Evolutionary conservation across 164 flowering plant genomes (phyloP).

Genomic region (Annona cherimola): DNA sequence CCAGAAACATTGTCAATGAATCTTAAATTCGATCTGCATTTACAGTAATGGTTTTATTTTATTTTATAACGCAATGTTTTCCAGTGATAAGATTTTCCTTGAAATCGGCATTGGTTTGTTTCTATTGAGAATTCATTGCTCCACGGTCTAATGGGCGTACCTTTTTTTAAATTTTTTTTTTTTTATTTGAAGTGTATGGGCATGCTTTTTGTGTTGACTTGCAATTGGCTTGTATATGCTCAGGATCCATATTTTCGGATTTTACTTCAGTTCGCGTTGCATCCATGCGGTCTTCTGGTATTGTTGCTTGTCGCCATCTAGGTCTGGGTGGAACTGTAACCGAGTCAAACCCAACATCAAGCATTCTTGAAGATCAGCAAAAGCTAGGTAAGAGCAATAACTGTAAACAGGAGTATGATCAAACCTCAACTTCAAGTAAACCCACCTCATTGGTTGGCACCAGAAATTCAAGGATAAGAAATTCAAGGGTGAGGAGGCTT

Average conservation of each 20-base stretch:
- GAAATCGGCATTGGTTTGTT: no score
- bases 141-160: no score
- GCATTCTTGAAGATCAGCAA: constrained; percentile 16
- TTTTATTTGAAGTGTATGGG: no score
- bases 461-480: constrained; percentile 21
- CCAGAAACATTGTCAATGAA: no score
- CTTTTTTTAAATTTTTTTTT: not conserved
- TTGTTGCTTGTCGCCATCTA: constrained; percentile 38
- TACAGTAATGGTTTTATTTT: no score
- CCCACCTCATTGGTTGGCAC: constrained; percentile 12
- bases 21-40: no score
- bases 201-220: not conserved
- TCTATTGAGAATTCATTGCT: no score
- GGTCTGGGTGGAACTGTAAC: constrained; percentile 9
- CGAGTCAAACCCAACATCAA: constrained; percentile 13
- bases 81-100: no score
- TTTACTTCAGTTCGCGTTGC: constrained; percentile 52
- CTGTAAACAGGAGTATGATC: constrained; percentile 3
- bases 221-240: constrained; percentile 1
- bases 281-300: constrained; percentile 46
- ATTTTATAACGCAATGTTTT: no score
- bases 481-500: constrained; percentile 57
- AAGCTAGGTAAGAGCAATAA: constrained; percentile 3
- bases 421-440: constrained; percentile 6
- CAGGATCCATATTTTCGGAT: constrained; percentile 32